phyloP scores from a whole-genome alignment of 2,329 filamentous ascomycete species.

The Septoria petroselini region DNA sequence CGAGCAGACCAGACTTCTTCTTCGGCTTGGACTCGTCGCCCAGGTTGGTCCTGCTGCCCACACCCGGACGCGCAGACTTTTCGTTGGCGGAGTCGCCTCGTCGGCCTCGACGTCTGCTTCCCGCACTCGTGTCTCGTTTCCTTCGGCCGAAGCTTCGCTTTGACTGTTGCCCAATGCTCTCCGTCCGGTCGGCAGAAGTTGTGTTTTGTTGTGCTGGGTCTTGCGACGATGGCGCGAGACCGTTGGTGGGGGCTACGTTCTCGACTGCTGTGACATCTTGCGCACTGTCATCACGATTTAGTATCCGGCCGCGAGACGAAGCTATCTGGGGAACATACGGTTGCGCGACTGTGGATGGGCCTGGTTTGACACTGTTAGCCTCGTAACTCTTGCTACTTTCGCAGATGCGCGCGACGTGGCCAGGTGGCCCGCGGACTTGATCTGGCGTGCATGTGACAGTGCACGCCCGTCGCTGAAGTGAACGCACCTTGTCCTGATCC shows the following conservation, averaged over 20 bases:
- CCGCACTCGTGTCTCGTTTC: slow-evolving; percentile 46
- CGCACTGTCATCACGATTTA: slow-evolving; percentile 13
- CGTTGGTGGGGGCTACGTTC: not conserved
- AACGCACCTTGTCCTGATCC: slow-evolving; percentile 29
- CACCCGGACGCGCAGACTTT: slow-evolving; percentile 39
- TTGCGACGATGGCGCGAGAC: not conserved
- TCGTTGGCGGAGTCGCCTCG: slow-evolving; percentile 39
- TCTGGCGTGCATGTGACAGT: slow-evolving; percentile 17
- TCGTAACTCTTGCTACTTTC: not conserved
- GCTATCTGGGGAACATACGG: slow-evolving; percentile 18
- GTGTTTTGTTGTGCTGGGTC: not conserved
- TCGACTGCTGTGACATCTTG: slow-evolving; percentile 17
- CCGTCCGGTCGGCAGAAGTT: slow-evolving; percentile 34
- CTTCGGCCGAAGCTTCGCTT: slow-evolving; percentile 48
- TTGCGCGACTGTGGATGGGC: slow-evolving; percentile 25
- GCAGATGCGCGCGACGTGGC: slow-evolving; percentile 3
- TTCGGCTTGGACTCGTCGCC: slow-evolving; percentile 40
- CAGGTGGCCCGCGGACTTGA: slow-evolving; percentile 8
- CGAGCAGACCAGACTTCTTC: slow-evolving; percentile 44
- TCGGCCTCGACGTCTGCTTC: slow-evolving; percentile 46
- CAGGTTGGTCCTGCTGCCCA: slow-evolving; percentile 34
- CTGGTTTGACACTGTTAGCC: slow-evolving; percentile 20
- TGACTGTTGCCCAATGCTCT: slow-evolving; percentile 46
- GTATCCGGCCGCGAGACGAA: not conserved
- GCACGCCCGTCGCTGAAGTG: slow-evolving; percentile 5